These are phyloP conservation scores for Tillandsia leiboldiana DNA, from an alignment of 176 grass and related monocot species.

Conservation along the genomic window DNA sequence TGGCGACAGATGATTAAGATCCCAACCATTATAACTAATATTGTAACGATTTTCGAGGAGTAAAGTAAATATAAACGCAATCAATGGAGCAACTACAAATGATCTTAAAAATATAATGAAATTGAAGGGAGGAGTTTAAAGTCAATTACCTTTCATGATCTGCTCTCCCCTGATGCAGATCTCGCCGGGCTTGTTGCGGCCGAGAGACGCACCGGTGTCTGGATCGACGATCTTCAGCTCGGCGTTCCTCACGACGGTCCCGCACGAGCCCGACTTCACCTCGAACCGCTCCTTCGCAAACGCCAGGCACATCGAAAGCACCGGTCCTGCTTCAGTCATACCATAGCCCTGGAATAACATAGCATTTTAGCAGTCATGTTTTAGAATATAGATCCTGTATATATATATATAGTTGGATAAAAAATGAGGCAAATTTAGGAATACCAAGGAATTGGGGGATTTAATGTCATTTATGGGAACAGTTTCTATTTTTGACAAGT, in stretches of 20 bases:
- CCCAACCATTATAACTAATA: too few relatives aligned
- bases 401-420: too few relatives aligned
- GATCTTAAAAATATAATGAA: neutral
- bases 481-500: too few relatives aligned
- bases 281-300: constrained; percentile 70
- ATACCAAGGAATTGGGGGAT: too few relatives aligned
- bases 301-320: constrained; percentile 87
- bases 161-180: constrained; percentile 91
- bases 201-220: constrained; percentile 41
- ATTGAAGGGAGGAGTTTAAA: neutral
- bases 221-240: constrained; percentile 78
- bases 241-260: constrained; percentile 81
- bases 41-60: too few relatives aligned
- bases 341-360: constrained; percentile 52
- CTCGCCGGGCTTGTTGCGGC: constrained; percentile 56
- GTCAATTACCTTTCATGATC: constrained; percentile 82
- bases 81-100: neutral
- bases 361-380: neutral
- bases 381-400: too few relatives aligned
- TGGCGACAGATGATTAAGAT: too few relatives aligned
- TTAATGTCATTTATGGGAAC: too few relatives aligned
- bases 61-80: too few relatives aligned
- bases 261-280: constrained; percentile 86
- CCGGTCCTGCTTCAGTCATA: constrained; percentile 90
- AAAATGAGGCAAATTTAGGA: too few relatives aligned